phyloP scores from a whole-genome alignment of 2,329 filamentous ascomycete genomes.

The Neobulgaria alba region DNA sequence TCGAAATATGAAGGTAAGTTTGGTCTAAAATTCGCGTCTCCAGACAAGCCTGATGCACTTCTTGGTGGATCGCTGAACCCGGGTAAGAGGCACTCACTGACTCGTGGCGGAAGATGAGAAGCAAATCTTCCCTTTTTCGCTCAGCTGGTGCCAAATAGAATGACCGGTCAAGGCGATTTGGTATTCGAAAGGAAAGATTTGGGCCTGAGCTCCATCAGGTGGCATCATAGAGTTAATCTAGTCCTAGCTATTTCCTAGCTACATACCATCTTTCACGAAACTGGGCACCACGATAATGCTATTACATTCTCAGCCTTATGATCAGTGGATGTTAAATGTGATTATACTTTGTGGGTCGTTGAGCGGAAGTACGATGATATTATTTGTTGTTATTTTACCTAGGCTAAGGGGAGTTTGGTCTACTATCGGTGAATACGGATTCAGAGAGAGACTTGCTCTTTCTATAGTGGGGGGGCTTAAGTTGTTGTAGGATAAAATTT shows the following conservation, averaged over 20 bases:
- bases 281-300: background rate
- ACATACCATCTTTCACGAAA: background rate
- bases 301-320: background rate
- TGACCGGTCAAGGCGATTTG: background rate
- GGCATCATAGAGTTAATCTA: background rate
- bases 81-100: background rate
- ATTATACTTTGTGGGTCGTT: background rate
- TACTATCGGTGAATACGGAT: background rate
- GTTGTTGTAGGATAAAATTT: background rate
- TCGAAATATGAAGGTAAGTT: background rate
- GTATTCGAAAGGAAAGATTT: background rate
- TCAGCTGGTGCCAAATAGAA: conserved; percentile 1
- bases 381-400: background rate
- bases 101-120: conserved; percentile 1
- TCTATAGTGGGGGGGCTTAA: background rate
- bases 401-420: background rate
- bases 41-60: background rate
- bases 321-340: background rate
- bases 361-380: background rate
- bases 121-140: background rate
- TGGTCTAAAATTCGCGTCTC: background rate
- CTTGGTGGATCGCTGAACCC: conserved; percentile 1
- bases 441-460: background rate
- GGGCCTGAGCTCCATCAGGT: conserved; percentile 1
- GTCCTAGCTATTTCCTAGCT: background rate